These are phyloP conservation scores for Zygnema cylindricum DNA, from an alignment of 139 green algal genomes.

Conservation along the genomic window DNA sequence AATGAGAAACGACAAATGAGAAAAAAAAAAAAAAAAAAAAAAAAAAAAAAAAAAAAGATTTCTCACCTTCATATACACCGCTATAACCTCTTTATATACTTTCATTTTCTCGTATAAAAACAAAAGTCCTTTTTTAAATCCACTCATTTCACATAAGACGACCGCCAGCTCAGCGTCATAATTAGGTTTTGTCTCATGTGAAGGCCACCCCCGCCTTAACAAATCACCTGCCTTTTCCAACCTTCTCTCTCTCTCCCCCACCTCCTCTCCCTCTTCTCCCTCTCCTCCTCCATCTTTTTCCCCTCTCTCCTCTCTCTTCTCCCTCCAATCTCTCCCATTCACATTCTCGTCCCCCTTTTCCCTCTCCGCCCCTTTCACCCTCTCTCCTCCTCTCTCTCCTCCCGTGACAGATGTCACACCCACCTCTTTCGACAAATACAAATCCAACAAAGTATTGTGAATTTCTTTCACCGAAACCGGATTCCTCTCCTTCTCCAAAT, in stretches of 20 bases:
- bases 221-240: conserved; percentile 80
- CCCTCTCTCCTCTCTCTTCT: neutral
- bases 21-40: too few species aligned
- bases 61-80: conserved; percentile 29
- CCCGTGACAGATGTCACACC: neutral
- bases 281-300: neutral
- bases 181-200: conserved; percentile 61
- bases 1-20: too few species aligned
- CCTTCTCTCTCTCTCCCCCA: conserved; percentile 50
- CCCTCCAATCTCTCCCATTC: neutral
- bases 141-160: conserved; percentile 82
- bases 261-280: conserved; percentile 24
- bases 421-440: neutral
- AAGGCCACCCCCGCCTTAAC: conserved; percentile 83
- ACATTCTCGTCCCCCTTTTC: neutral
- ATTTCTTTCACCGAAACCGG: conserved; percentile 8
- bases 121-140: conserved; percentile 78
- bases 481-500: neutral
- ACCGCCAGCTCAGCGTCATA: conserved; percentile 91
- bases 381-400: neutral
- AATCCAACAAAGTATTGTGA: conserved; percentile 46
- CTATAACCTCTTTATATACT: conserved; percentile 68
- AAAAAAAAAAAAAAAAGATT: neutral
- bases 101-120: conserved; percentile 87
- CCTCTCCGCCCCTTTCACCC: neutral